Conservation (phyloP, 1,139 yeast genomes). For the Pichia sp. region DNA sequence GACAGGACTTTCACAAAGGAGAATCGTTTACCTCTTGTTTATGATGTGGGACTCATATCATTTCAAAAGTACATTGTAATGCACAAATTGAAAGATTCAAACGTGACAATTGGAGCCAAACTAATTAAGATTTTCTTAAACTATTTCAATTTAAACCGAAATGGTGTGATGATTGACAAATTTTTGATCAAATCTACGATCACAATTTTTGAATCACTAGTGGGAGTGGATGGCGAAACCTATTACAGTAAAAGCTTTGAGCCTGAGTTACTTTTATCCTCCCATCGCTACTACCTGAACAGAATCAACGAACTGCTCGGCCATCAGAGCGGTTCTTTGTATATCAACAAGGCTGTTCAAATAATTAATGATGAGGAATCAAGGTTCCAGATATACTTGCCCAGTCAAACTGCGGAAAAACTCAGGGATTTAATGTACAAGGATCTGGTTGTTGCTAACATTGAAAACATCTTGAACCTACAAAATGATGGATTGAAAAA, state of each 20-base stretch:
- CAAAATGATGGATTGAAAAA: constrained; percentile 53
- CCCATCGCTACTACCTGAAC: constrained; percentile 52
- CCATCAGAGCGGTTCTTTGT: constrained; percentile 45
- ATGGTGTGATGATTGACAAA: constrained; percentile 52
- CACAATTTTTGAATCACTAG: constrained; percentile 65
- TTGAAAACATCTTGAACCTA: constrained; percentile 48
- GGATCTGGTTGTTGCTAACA: constrained; percentile 57
- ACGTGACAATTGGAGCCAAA: constrained; percentile 49
- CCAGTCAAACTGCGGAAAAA: constrained; percentile 51
- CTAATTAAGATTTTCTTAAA: constrained; percentile 50
- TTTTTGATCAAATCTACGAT: constrained; percentile 58
- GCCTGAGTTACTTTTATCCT: constrained; percentile 52
- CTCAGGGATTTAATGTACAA: constrained; percentile 55
- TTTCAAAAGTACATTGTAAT: constrained; percentile 42
- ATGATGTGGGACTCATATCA: constrained; percentile 60
- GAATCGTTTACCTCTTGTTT: constrained; percentile 59
- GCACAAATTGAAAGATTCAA: constrained; percentile 29
- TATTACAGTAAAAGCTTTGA: constrained; percentile 68
- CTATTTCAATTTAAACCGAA: constrained; percentile 58
- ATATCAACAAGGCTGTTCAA: constrained; percentile 49
- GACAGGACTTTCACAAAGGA: constrained; percentile 81
- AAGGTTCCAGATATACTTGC: constrained; percentile 53
- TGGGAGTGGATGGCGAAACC: constrained; percentile 45
- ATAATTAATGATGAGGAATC: constrained; percentile 57
- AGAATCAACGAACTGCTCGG: constrained; percentile 41